These are phyloP conservation scores for Obba rivulosa DNA, from an alignment of 768 basidiomycete species.

Conservation along the genomic window DNA sequence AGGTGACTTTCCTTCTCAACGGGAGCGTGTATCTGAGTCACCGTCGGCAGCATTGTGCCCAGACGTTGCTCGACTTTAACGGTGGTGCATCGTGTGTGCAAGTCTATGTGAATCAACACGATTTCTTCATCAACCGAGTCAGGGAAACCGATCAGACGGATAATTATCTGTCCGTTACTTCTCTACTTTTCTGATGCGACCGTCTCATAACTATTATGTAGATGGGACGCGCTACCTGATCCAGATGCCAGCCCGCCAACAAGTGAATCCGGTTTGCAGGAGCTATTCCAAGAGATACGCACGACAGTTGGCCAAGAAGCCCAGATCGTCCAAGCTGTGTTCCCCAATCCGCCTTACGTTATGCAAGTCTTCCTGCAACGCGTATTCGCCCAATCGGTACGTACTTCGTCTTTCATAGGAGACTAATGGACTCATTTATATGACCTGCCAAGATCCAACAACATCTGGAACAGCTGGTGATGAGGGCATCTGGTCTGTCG, in stretches of 20 bases:
- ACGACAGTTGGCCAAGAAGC: constrained; percentile 91
- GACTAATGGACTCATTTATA: too few relatives aligned
- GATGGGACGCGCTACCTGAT: constrained; percentile 80
- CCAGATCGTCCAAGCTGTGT: constrained; percentile 97
- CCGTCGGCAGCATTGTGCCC: constrained; percentile 81
- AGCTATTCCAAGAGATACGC: constrained; percentile 83
- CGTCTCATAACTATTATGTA: constrained; percentile 24
- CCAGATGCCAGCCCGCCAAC: constrained; percentile 75
- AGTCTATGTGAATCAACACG: constrained; percentile 98
- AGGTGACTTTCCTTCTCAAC: constrained; percentile 18
- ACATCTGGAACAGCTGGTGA: constrained; percentile 87
- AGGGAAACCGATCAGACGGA: constrained; percentile 54
- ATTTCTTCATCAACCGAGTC: constrained; percentile 96
- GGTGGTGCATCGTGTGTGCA: constrained; percentile 96
- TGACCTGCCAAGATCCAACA: constrained; percentile 92
- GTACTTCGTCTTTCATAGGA: constrained; percentile 25
- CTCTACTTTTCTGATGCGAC: background rate
- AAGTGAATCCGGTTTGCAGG: constrained; percentile 70
- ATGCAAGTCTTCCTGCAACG: constrained; percentile 98
- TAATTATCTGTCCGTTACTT: constrained; percentile 48
- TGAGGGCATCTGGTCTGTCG: constrained; percentile 67
- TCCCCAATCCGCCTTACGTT: constrained; percentile 92
- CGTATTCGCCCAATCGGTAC: constrained; percentile 94
- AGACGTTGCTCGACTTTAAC: constrained; percentile 95
- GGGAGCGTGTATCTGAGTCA: constrained; percentile 1